Conservation (phyloP, 2,329 filamentous ascomycete genomes). For the Xylariaceae sp. region DNA sequence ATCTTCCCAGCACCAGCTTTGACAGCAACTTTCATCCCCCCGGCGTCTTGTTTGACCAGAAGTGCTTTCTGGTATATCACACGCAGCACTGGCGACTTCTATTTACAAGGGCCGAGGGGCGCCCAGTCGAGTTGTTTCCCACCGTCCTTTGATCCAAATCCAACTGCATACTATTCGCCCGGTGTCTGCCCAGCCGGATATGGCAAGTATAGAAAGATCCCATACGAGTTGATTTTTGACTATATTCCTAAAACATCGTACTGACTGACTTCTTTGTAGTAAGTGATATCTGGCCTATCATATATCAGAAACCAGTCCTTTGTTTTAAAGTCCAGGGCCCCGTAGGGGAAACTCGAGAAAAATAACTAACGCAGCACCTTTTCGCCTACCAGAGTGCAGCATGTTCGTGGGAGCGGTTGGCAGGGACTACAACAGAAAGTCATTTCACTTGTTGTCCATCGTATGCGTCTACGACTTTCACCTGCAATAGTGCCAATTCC, state of each 20-base stretch:
- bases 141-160: not conserved
- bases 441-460: slow-evolving; percentile 7
- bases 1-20: not conserved
- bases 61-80: slow-evolving; percentile 3
- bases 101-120: not conserved
- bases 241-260: too few relatives aligned
- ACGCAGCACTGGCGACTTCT: not conserved
- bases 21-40: not conserved
- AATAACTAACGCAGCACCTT: too few relatives aligned
- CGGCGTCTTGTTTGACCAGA: not conserved
- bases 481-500: not conserved
- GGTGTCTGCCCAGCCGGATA: slow-evolving; percentile 8
- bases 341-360: too few relatives aligned
- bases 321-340: too few relatives aligned
- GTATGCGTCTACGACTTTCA: slow-evolving; percentile 4
- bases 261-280: too few relatives aligned
- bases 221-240: too few relatives aligned
- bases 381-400: too few relatives aligned
- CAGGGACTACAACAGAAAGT: not conserved
- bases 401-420: not conserved
- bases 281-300: too few relatives aligned
- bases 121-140: slow-evolving; percentile 4
- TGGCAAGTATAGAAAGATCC: too few relatives aligned
- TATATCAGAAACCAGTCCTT: too few relatives aligned
- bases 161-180: slow-evolving; percentile 4